These are phyloP conservation scores for Saccharomycopsis hybrid DNA, from an alignment of 1,139 yeast species.

Conservation along the genomic window DNA sequence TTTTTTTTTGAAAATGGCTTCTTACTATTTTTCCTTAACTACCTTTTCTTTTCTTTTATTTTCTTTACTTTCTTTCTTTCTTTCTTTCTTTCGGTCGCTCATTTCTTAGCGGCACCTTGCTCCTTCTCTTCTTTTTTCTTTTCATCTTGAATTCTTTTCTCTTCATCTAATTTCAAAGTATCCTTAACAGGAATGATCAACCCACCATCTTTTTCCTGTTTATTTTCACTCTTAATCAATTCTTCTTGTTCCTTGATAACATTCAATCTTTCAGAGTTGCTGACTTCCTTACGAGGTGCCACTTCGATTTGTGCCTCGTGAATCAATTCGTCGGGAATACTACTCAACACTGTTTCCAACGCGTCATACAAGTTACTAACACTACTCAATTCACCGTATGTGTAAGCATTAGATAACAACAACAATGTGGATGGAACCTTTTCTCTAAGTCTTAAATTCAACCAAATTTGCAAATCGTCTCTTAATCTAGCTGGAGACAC, in stretches of 20 bases:
- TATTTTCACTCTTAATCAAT: constrained; percentile 84
- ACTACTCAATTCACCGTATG: constrained; percentile 68
- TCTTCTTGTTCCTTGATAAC: constrained; percentile 95
- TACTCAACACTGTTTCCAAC: constrained; percentile 79
- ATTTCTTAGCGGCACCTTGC: too few relatives aligned
- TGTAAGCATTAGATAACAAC: constrained; percentile 81
- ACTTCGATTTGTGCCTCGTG: constrained; percentile 94
- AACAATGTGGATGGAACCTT: constrained; percentile 87
- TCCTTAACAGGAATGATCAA: constrained; percentile 81
- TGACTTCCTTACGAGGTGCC: constrained; percentile 38
- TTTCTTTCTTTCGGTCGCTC: too few relatives aligned
- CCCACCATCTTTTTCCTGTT: constrained; percentile 68
- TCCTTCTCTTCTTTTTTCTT: constrained; percentile 4
- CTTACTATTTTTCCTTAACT: too few relatives aligned
- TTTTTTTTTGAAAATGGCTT: too few relatives aligned
- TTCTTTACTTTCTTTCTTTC: too few relatives aligned
- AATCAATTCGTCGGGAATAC: constrained; percentile 94
- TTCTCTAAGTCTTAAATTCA: constrained; percentile 82
- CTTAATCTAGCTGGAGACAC: constrained; percentile 77
- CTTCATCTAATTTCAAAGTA: constrained; percentile 74
- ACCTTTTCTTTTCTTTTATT: too few relatives aligned
- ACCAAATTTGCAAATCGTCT: constrained; percentile 81
- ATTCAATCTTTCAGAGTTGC: constrained; percentile 78
- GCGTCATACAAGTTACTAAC: constrained; percentile 63
- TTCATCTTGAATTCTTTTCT: constrained; percentile 31